Conservation (phyloP, 2,329 filamentous ascomycete genomes). For the Penicillium sp. region DNA sequence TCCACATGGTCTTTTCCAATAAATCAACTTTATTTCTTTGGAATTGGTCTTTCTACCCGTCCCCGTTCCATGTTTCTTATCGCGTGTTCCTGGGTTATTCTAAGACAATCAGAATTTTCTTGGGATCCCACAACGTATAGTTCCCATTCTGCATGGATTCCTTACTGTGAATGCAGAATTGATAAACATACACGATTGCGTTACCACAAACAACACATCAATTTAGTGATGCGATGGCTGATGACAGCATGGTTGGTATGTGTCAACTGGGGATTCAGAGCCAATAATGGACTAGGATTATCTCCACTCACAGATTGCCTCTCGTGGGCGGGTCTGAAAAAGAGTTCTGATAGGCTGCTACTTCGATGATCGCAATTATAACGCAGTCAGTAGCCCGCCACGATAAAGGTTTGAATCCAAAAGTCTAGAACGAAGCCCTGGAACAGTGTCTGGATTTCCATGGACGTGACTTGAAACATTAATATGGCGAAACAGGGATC, state of each 20-base stretch:
- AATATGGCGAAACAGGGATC: not conserved
- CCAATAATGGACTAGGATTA: not conserved
- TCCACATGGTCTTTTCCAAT: not conserved
- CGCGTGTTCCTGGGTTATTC: not conserved
- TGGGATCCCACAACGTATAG: not conserved
- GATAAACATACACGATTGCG: not conserved
- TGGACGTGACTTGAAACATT: not conserved
- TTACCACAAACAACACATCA: not conserved
- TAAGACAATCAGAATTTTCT: not conserved
- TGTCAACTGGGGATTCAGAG: not conserved
- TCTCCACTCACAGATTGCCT: not conserved
- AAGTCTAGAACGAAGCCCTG: not conserved
- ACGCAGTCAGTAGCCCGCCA: not conserved
- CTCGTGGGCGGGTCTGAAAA: fast-evolving
- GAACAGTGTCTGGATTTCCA: not conserved
- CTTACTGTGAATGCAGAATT: no score
- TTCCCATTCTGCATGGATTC: not conserved
- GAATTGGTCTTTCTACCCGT: not conserved
- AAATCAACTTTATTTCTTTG: not conserved
- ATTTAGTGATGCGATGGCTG: not conserved
- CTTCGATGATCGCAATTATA: not conserved
- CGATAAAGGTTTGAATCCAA: not conserved
- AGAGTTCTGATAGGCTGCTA: not conserved
- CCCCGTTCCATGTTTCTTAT: not conserved
- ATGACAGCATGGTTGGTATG: not conserved